Conservation (phyloP, 345 rosid species). For the Carallia pectinifolia region DNA sequence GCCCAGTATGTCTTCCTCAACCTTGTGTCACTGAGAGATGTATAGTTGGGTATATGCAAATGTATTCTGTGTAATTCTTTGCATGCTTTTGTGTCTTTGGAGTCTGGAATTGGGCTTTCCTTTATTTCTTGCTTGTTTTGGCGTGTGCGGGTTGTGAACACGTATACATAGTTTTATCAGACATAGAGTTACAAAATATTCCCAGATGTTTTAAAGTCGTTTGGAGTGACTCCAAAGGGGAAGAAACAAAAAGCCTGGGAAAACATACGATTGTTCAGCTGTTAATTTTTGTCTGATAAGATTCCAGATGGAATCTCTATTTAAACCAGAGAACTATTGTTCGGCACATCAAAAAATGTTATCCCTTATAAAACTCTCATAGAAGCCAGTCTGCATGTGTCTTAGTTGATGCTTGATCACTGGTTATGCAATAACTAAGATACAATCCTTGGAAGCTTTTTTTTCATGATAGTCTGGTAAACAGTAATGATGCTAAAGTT, state of each 20-base stretch:
- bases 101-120: no score
- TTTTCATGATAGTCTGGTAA: neutral
- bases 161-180: neutral
- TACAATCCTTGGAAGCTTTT: neutral
- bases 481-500: neutral
- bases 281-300: neutral
- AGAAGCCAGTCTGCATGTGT: neutral
- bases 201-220: neutral
- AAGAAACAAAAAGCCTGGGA: neutral
- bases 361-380: no score
- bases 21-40: neutral
- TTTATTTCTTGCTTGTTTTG: no score
- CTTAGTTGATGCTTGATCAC: neutral
- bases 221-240: neutral
- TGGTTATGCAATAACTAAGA: neutral
- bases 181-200: neutral
- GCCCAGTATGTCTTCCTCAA: slow-evolving; percentile 44
- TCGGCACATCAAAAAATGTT: no score
- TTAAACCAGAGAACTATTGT: no score
- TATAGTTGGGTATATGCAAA: neutral
- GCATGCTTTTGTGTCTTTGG: neutral
- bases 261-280: neutral
- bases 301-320: neutral
- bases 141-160: neutral
- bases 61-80: neutral